These are phyloP conservation scores for Xylaria venustula DNA, from an alignment of 495 filamentous ascomycete species.

Conservation along the genomic window DNA sequence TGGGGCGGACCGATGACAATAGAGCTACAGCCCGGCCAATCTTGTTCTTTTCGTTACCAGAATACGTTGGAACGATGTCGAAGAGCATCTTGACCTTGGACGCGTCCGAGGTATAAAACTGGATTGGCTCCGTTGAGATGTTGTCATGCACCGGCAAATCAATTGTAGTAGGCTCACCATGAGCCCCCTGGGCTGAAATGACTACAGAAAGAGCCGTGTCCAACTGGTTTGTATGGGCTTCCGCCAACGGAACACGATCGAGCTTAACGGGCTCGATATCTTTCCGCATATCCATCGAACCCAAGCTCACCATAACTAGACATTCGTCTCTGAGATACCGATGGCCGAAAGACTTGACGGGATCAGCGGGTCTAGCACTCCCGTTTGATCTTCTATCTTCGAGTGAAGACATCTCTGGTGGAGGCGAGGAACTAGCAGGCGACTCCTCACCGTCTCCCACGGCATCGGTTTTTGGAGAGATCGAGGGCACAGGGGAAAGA, in stretches of 20 bases:
- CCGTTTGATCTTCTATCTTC: slow-evolving; percentile 48
- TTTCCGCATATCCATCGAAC: slow-evolving; percentile 90
- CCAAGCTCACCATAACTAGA: slow-evolving; percentile 88
- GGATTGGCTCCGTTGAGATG: slow-evolving; percentile 86
- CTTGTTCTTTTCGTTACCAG: slow-evolving; percentile 81
- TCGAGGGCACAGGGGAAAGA: slow-evolving; percentile 9
- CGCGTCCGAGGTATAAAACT: slow-evolving; percentile 76
- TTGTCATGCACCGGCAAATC: slow-evolving; percentile 93
- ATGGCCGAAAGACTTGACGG: slow-evolving; percentile 94
- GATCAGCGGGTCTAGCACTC: slow-evolving; percentile 54
- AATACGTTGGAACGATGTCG: slow-evolving; percentile 96
- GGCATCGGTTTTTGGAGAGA: slow-evolving; percentile 8
- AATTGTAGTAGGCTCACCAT: slow-evolving; percentile 81
- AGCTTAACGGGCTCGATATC: slow-evolving; percentile 76
- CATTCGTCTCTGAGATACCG: slow-evolving; percentile 86
- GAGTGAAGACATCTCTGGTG: slow-evolving; percentile 52
- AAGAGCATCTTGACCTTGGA: slow-evolving; percentile 86
- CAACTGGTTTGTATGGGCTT: slow-evolving; percentile 87
- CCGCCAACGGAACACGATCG: slow-evolving; percentile 81
- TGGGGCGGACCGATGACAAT: slow-evolving; percentile 78
- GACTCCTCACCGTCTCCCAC: slow-evolving; percentile 33
- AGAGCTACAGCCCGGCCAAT: slow-evolving; percentile 91
- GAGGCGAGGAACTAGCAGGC: slow-evolving; percentile 36
- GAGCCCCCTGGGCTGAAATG: slow-evolving; percentile 83
- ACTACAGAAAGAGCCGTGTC: slow-evolving; percentile 92